Conservation (phyloP, 495 filamentous ascomycete genomes). For the Delitschia confertaspora region DNA sequence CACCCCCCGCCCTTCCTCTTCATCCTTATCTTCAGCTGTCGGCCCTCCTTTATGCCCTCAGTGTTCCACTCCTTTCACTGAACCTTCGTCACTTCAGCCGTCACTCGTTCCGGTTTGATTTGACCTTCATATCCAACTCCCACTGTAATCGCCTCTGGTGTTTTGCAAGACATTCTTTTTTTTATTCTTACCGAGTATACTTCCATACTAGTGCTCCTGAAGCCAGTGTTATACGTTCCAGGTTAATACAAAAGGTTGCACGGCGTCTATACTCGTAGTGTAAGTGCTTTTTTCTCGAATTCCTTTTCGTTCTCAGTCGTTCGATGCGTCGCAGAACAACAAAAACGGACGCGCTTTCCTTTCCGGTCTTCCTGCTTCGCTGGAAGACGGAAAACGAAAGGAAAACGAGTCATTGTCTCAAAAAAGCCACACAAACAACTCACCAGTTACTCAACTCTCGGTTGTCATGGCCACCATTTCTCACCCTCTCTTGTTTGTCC, state of each 20-base stretch:
- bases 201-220: not conserved
- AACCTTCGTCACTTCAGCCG: conserved; percentile 3
- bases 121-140: not conserved
- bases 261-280: not conserved
- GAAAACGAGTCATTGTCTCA: no score
- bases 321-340: no score
- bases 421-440: no score
- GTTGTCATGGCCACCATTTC: not conserved
- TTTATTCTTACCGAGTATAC: not conserved
- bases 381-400: no score
- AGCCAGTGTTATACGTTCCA: no score
- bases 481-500: not conserved
- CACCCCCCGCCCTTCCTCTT: conserved; percentile 1
- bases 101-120: conserved; percentile 14
- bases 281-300: not conserved
- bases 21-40: conserved; percentile 6
- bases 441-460: no score
- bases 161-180: conserved; percentile 3
- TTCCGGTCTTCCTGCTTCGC: no score
- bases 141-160: not conserved
- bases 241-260: not conserved
- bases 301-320: no score
- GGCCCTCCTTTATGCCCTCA: conserved; percentile 9
- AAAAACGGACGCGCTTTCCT: no score
- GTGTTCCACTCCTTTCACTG: conserved; percentile 7